Base-by-base conservation (phyloP, 164 flowering plant species). In the Chimonanthus salicifolius region DNA sequence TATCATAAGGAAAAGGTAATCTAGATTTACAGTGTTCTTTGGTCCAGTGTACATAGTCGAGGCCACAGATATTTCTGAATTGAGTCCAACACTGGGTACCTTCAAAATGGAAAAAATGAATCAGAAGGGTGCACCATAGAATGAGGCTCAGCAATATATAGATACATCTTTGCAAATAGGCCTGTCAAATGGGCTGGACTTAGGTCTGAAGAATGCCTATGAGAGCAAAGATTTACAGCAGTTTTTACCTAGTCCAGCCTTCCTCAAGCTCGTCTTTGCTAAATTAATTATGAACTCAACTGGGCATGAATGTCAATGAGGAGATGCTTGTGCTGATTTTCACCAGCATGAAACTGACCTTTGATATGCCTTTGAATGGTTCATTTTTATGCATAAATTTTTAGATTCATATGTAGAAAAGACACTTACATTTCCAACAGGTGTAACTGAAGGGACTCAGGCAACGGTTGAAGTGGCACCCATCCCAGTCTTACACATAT, bases 41-140 rank as follows among this genome's bases (percentile, higher is more conserved):
- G 90, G 66, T 89, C 91, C 60, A 92, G 85, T 50, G 58, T 83
- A 82, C 94, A 88, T 5, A 94, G 82, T 70, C 97, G 78, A 21
- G 97, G 97, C 97, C 97, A 94, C 7, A 94, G 85, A 77, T 92
- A 91, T 71, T 88, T 87, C 78, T 94, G 97, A 71, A 94, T 82
- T 2, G 85, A 20, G 60, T 94, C 97, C 79, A 86, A 79, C 4
- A 83, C 3, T 2, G 98, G 97, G 78, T 85, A 89, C 85, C 98
- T 75, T 48, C 54, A 43, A 74, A 46, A 8, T 16, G 51, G 46
- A 62, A 74, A 67, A 11, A 15, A 49, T 44, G 54, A 21, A 45
- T 43, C 47, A 54, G 63, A 62, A 74, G 43, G 21, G 7, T 3
- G 15, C 50, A 46, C 9, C 18, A 7, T 46, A 15, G 58, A 72